phyloP scores from a whole-genome alignment of 352 stramenopile genomes.

The Saprolegnia parasitica region DNA sequence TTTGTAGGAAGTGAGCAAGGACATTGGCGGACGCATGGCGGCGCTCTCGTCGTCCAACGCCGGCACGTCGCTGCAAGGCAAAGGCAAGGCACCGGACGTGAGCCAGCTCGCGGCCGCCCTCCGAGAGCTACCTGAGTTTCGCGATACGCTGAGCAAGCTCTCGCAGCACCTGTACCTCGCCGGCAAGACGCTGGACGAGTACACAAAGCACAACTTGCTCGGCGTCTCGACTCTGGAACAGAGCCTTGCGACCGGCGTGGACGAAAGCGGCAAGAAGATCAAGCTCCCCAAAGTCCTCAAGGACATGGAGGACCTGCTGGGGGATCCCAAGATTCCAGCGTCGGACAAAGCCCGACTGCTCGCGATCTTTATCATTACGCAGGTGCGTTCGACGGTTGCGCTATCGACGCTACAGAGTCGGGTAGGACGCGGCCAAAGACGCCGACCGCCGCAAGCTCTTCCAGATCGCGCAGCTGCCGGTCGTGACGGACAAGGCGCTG shows the following conservation, averaged over 20 bases:
- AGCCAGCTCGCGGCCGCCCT: constrained; percentile 90
- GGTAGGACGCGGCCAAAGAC: constrained; percentile 70
- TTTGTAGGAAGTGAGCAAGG: constrained; percentile 56
- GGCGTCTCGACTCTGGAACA: constrained; percentile 93
- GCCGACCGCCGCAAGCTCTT: constrained; percentile 84
- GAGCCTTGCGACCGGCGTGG: constrained; percentile 90
- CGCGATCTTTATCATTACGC: constrained; percentile 90
- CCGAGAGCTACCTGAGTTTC: constrained; percentile 92
- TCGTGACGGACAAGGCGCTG: constrained; percentile 44
- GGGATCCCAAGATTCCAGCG: constrained; percentile 65
- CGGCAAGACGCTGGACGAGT: constrained; percentile 91
- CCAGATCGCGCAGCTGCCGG: constrained; percentile 68
- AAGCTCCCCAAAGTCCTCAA: constrained; percentile 82
- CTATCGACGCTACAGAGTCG: not conserved
- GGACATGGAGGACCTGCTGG: constrained; percentile 85
- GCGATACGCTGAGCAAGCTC: constrained; percentile 92
- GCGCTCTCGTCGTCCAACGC: constrained; percentile 74
- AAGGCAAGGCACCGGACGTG: constrained; percentile 81
- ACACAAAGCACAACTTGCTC: constrained; percentile 83
- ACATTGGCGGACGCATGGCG: constrained; percentile 74
- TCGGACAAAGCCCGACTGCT: constrained; percentile 88
- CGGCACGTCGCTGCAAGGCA: constrained; percentile 61
- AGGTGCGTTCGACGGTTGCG: constrained; percentile 40
- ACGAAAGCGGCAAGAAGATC: constrained; percentile 88
- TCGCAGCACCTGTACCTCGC: constrained; percentile 93